Conservation (phyloP, 441 rosid species). For the Francoa sonchifolia region DNA sequence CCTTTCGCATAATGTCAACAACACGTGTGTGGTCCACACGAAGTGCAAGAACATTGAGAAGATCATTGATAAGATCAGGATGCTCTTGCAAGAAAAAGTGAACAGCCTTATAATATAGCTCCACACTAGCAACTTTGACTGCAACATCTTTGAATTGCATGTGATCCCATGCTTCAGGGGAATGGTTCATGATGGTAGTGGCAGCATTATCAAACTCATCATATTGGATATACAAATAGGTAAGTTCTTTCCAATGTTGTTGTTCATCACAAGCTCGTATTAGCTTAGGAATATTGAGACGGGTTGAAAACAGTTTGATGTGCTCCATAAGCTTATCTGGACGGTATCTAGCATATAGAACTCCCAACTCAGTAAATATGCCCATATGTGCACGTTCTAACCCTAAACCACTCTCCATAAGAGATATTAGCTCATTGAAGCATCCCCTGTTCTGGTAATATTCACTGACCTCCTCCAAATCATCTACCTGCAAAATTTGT, state of each 20-base stretch:
- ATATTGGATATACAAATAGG: constrained; percentile 76
- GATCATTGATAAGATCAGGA: constrained; percentile 90
- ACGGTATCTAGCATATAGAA: constrained; percentile 92
- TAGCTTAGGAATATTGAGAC: constrained; percentile 88
- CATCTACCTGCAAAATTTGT: constrained; percentile 65
- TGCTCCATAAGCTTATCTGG: constrained; percentile 98
- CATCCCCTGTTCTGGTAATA: constrained; percentile 97
- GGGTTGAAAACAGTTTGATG: constrained; percentile 90
- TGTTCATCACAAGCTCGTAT: constrained; percentile 97
- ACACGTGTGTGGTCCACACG: constrained; percentile 96
- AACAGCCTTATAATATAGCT: constrained; percentile 92
- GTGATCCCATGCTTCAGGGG: constrained; percentile 99
- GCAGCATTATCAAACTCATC: constrained; percentile 97
- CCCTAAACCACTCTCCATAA: constrained; percentile 98
- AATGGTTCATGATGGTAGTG: constrained; percentile 96
- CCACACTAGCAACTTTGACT: constrained; percentile 93
- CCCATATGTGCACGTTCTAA: constrained; percentile 99
- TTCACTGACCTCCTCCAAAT: constrained; percentile 93
- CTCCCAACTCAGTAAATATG: constrained; percentile 96
- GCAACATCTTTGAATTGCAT: constrained; percentile 95
- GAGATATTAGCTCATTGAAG: constrained; percentile 91
- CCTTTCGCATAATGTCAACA: constrained; percentile 97
- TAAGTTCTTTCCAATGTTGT: constrained; percentile 94
- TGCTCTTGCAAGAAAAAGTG: constrained; percentile 98
- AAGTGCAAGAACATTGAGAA: constrained; percentile 86